phyloP scores from a whole-genome alignment of 31 red algal genomes.

The Odonthalia washingtoniensis region DNA sequence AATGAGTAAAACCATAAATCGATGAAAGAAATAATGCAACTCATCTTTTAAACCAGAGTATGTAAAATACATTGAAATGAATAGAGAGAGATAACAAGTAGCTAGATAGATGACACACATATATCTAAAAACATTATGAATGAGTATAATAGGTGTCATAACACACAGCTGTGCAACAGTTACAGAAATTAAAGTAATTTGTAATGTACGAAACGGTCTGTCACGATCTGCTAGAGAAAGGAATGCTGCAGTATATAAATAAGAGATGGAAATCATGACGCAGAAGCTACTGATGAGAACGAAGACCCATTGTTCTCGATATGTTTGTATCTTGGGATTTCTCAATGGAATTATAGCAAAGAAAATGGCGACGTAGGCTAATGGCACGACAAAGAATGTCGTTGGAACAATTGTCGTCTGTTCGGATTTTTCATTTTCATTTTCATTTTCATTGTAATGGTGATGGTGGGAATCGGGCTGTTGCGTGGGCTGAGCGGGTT shows the following conservation, averaged over 20 bases:
- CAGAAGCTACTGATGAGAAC: conserved; percentile 69
- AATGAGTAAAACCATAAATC: too few species aligned
- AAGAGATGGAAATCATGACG: conserved; percentile 67
- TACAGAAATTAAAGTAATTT: conserved; percentile 60
- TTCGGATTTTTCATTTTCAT: too few species aligned
- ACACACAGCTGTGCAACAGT: conserved; percentile 64
- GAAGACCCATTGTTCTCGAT: conserved; percentile 80
- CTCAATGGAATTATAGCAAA: conserved; percentile 80
- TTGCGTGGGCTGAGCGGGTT: too few species aligned
- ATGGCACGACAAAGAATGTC: too few species aligned
- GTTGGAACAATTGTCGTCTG: too few species aligned
- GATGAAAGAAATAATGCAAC: conserved; percentile 75
- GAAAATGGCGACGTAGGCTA: too few species aligned
- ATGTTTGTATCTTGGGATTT: conserved; percentile 37
- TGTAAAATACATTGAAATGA: conserved; percentile 42
- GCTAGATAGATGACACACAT: conserved; percentile 64
- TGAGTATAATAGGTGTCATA: too few species aligned
- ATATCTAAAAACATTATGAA: conserved; percentile 54
- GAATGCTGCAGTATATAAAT: conserved; percentile 77
- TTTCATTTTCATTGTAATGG: too few species aligned
- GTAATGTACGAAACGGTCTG: conserved; percentile 67
- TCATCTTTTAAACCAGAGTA: conserved; percentile 43
- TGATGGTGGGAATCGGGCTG: too few species aligned
- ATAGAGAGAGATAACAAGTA: conserved; percentile 69
- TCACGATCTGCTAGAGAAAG: conserved; percentile 45